Base-by-base conservation (phyloP, 1,284 basidiomycete genomes). In the Crucibulum cyathiforme region DNA sequence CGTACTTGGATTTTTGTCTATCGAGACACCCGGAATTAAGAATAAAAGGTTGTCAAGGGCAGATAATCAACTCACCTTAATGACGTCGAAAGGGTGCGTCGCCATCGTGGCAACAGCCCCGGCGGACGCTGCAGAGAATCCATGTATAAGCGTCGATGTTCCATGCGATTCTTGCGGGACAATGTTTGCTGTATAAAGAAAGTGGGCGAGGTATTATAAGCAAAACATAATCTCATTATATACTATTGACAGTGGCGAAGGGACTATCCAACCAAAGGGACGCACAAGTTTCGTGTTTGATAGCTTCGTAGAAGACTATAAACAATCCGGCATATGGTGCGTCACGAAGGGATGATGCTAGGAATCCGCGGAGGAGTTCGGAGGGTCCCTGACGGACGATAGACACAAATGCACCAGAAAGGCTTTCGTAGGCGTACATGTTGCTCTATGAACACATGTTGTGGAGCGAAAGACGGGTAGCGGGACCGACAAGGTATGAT, bases 311-410 rank as follows among this genome's bases (percentile, higher is more conserved):
- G 55, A 92, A 88, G 1, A 96, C 88, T 17, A 98, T 84, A 67
- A 98, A 99, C 8, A 99, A 74, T 0, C 97, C 97, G 0, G 97
- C 96, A 69, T 98, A 97, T 0, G 97, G 98, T 2, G 97, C 97
- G 72, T 99, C 97, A 39, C 97, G 85, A 24, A 97, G 80, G 0
- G 95, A 94, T 1, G 96, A 96, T 0, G 96, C 95, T 36, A 93
- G 76, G 69, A 98, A 93, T 0, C 96, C 97, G 57, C 94, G 89
- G 71, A 96, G 90, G 36, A 98, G 82, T 60, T 95, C 96, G 38
- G 87, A 84, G 2, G 94, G 86, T 0, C 97, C 96, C 50, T 85
- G 85, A 8, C 85, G 86, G 5, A 85, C 76, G 24, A 98, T 85
- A 2, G 86, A 82, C 5, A 79, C 59, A 57, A 94, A 76, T 0